Conservation (phyloP, 2,329 filamentous ascomycete genomes). For the Colletotrichum eremochloae region DNA sequence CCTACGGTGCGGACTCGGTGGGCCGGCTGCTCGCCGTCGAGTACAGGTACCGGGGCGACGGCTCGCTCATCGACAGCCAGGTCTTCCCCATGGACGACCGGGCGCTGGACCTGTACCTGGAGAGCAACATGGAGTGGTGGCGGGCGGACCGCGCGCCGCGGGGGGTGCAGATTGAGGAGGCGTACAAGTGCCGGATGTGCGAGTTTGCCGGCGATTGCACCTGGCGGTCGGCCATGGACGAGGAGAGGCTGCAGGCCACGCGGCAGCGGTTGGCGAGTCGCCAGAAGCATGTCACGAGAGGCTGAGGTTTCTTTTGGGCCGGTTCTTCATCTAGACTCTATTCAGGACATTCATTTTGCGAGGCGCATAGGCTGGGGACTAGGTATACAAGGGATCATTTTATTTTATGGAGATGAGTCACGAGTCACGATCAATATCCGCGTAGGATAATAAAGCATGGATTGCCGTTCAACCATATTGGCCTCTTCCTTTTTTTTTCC, state of each 20-base stretch:
- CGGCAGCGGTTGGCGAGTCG: constrained; percentile 23
- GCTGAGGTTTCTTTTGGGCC: not conserved
- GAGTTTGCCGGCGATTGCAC: constrained; percentile 84
- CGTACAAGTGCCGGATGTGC: constrained; percentile 88
- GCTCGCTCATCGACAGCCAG: constrained; percentile 65
- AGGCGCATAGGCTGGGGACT: constrained; percentile 6
- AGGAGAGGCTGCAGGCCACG: constrained; percentile 57
- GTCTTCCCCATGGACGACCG: constrained; percentile 76
- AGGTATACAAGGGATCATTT: not conserved
- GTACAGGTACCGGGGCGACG: constrained; percentile 66
- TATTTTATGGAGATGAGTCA: constrained; percentile 11
- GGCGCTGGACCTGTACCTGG: constrained; percentile 75
- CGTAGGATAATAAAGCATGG: not conserved
- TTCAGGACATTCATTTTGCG: not conserved
- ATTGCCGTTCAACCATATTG: not conserved
- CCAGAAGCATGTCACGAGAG: constrained; percentile 11
- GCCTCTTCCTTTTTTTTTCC: no score
- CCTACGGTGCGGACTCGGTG: constrained; percentile 61
- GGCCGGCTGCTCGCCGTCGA: constrained; percentile 66
- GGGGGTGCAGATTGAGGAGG: constrained; percentile 86
- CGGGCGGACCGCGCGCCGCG: constrained; percentile 77
- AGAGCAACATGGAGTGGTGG: constrained; percentile 88
- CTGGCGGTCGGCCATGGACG: constrained; percentile 81
- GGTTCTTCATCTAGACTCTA: accelerated
- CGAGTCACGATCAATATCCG: not conserved